Conservation (phyloP, 1,139 yeast genomes). For the Hemisphaericaspora xylofermentans region DNA sequence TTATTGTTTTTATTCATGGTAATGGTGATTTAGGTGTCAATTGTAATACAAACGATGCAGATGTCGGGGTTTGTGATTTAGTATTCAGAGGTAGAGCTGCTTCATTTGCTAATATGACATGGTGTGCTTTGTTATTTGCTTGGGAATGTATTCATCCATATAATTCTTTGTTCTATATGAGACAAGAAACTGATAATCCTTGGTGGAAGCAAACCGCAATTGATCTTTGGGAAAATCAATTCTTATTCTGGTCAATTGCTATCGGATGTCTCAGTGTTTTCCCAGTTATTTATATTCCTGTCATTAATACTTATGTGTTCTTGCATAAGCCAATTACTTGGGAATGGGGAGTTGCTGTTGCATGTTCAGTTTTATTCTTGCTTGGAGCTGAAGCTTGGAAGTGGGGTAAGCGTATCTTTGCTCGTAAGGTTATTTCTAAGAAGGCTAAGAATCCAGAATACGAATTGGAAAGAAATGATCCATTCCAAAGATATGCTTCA, state of each 20-base stretch:
- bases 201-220: conserved; percentile 55
- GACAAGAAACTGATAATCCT: conserved; percentile 62
- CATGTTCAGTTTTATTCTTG: conserved; percentile 59
- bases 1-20: conserved; percentile 68
- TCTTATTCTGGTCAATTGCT: conserved; percentile 80
- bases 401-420: conserved; percentile 59
- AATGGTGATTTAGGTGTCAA: conserved; percentile 63
- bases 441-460: conserved; percentile 37
- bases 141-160: conserved; percentile 87
- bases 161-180: conserved; percentile 72
- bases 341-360: conserved; percentile 84
- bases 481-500: conserved; percentile 61
- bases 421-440: conserved; percentile 38
- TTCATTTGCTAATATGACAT: conserved; percentile 82
- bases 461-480: conserved; percentile 60
- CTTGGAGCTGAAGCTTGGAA: conserved; percentile 67
- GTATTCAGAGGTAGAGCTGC: conserved; percentile 83
- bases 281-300: conserved; percentile 88
- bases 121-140: conserved; percentile 84
- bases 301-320: conserved; percentile 75
- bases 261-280: conserved; percentile 71
- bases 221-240: conserved; percentile 75
- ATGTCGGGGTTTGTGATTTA: conserved; percentile 42
- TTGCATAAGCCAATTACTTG: conserved; percentile 70
- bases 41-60: conserved; percentile 48